Evolutionary conservation across 805 yeast species (phyloP), one percentile per base, ranked within the genome.

Genomic region (Candida bentonensis): DNA sequence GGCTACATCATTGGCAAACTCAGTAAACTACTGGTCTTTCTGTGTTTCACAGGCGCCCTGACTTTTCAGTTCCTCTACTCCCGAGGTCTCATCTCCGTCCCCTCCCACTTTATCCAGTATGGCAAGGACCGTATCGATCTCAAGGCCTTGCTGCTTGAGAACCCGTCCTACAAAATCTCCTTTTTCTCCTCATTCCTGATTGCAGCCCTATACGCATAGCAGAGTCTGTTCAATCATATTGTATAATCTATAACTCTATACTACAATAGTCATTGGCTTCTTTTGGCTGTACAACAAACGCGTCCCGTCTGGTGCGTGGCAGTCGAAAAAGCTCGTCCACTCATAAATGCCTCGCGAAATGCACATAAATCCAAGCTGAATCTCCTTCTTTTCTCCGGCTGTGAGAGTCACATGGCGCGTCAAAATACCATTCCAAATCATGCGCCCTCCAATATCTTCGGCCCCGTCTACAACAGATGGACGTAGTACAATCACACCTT

Each of bases 301-400:
- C 23, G 23, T 42, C 4, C 39, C 22, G 13, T 7, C 20, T 33
- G 22, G 9, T 26, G 33, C 34, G 28, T 33, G 11, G 23, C 21
- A 21, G 7, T 78, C 82, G 49, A 77, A 66, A 13, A 76, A 59
- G 0, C 73, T 72, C 1, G 88, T 85, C 81, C 95, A 79, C 57
- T 84, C 92, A 56, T 79, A 87, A 41, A 75, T 79, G 1, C 96
- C 97, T 40, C 70, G 69, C 44, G 82, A 88, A 30, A 88, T 63
- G 3, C 85, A 73, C 17, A 79, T 70, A 42, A 79, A 72, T 4
- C 84, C 76, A 33, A 82, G 57, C 21, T 67, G 67, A 23, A 76
- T 63, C 1, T 58, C 64, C 2, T 63, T 43, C 0, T 65, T 53
- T 22, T 63, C 69, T 1, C 73, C 72, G 0, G 80, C 69, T 1